Percentiles rank a stretch among this genome's conserved stretches.
Conservation (phyloP, 2,329 filamentous ascomycete genomes). For the Calonectria montana region DNA sequence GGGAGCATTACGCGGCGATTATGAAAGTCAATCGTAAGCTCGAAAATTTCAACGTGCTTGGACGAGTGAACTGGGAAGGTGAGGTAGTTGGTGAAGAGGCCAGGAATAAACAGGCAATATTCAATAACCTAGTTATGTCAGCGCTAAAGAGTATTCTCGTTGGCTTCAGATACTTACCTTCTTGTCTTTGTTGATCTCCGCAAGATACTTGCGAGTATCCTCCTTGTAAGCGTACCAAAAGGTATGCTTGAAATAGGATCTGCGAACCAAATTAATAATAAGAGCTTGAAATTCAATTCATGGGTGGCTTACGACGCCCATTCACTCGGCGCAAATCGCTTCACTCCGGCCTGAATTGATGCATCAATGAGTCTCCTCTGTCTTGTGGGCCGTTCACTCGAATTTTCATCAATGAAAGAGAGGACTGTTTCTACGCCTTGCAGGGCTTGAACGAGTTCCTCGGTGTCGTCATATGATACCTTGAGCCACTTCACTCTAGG, state of each 20-base stretch:
- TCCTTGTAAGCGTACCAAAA: slow-evolving; percentile 53
- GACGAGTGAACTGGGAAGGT: slow-evolving; percentile 60
- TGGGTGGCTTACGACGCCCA: slow-evolving; percentile 54
- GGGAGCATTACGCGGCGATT: slow-evolving; percentile 55
- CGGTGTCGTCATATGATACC: slow-evolving; percentile 48
- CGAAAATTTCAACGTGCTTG: slow-evolving; percentile 55
- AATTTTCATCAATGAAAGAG: slow-evolving; percentile 58
- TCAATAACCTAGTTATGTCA: slow-evolving; percentile 58
- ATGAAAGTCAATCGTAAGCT: slow-evolving; percentile 54
- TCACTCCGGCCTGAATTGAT: slow-evolving; percentile 66
- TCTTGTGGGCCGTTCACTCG: slow-evolving; percentile 48
- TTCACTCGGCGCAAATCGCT: slow-evolving; percentile 71
- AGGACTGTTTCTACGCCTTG: slow-evolving; percentile 63
- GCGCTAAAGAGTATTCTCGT: rapidly evolving
- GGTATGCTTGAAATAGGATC: slow-evolving; percentile 24
- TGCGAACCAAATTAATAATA: not conserved
- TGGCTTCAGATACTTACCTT: slow-evolving; percentile 43
- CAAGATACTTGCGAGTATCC: slow-evolving; percentile 61
- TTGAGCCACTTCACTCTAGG: slow-evolving; percentile 24
- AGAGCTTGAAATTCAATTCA: rapidly evolving
- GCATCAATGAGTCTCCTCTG: slow-evolving; percentile 64
- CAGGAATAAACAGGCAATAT: slow-evolving; percentile 67
- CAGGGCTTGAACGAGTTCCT: slow-evolving; percentile 51
- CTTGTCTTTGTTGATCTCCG: slow-evolving; percentile 60
- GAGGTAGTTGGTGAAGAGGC: slow-evolving; percentile 66